These are phyloP conservation scores for Amylocystis lapponica DNA, from an alignment of 768 basidiomycete species.

Conservation along the genomic window DNA sequence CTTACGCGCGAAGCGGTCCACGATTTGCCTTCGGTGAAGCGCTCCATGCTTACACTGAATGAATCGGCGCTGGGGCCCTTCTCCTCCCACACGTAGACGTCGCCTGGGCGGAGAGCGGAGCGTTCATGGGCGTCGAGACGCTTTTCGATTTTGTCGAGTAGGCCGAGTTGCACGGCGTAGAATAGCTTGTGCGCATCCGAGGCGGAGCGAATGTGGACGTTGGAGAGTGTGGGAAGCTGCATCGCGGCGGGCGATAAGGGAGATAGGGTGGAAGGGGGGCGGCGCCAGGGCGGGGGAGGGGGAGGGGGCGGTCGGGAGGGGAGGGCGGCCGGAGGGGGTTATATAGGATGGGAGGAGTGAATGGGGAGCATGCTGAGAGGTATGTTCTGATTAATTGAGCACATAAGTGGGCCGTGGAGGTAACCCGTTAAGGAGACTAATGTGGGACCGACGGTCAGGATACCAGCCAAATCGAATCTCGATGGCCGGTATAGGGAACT, in stretches of 20 bases:
- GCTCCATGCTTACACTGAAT: conserved; percentile 75
- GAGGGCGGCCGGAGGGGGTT: conserved; percentile 3
- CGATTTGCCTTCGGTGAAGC: conserved; percentile 78
- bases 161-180: conserved; percentile 56
- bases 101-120: conserved; percentile 42
- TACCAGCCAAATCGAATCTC: too few relatives aligned
- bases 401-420: too few relatives aligned
- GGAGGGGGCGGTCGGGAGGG: conserved; percentile 16
- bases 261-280: conserved; percentile 15
- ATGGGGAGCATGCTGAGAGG: too few relatives aligned
- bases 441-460: too few relatives aligned
- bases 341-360: conserved; percentile 1
- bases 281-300: conserved; percentile 15
- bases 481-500: too few relatives aligned
- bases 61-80: conserved; percentile 68
- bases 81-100: conserved; percentile 67
- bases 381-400: too few relatives aligned
- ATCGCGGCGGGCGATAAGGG: conserved; percentile 26
- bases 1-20: conserved; percentile 83
- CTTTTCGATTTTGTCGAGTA: conserved; percentile 68
- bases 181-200: conserved; percentile 81
- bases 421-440: too few relatives aligned
- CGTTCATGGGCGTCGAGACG: conserved; percentile 72
- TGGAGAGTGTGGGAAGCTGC: conserved; percentile 70
- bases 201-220: conserved; percentile 70